Base-by-base conservation (phyloP, 164 flowering plant species). In the Annona squamosa region DNA sequence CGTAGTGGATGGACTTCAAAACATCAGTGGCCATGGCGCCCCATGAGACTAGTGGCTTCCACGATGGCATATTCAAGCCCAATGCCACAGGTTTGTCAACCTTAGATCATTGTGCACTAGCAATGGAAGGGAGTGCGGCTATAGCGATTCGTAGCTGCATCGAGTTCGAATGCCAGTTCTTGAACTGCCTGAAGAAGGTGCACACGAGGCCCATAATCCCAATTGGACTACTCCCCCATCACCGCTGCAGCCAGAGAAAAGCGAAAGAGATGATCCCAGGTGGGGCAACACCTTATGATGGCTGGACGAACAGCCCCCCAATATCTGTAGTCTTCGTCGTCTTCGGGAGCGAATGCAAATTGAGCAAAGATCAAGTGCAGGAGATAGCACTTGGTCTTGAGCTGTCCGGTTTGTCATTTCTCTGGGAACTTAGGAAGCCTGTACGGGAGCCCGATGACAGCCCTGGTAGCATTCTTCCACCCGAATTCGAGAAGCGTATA, bases 361-460 rank as follows among this genome's bases (percentile, higher is more conserved):
- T 85, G 76, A 84, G 77, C 56, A 73, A 44, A 12, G 77, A 77
- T 6, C 76, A 85, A 47, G 12, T 82, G 70, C 66, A 41, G 1
- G 86, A 85, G 79, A 59, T 91, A 42, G 91, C 90, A 2, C 74
- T 75, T 18, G 96, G 93, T 44, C 73, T 91, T 44, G 89, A 88
- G 73, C 61, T 41, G 16, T 85, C 90, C 13, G 71, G 68, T 17
- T 46, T 86, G 16, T 87, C 88, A 1, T 91, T 91, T 82, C 68
- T 88, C 48, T 86, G 88, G 89, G 88, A 79, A 0, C 52, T 86
- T 0, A 74, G 85, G 62, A 63, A 68, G 6, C 77, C 82, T 4
- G 70, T 43, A 37, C 1, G 37, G 37, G 76, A 46, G 41, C 7
- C 44, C 0, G 72, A 65, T 1, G 63, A 9, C 3, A 52, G 65